A percentile compares a stretch with the other conserved stretches of the same genome.
Conservation (phyloP, 805 yeast genomes). For the Cyberlindnera euphorbiae region DNA sequence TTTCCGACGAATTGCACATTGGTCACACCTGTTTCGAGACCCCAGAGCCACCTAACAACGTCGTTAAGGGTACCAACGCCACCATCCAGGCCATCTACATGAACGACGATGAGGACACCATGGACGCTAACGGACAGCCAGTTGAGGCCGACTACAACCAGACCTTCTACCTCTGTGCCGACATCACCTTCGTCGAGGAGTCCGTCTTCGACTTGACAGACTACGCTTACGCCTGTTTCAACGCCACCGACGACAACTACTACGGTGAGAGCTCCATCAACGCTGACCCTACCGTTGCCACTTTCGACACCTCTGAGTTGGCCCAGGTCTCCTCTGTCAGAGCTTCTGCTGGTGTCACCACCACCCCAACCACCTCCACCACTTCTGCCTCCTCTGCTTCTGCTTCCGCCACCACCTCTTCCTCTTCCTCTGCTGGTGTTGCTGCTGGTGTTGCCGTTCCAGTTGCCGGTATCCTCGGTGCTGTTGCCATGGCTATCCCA, state of each 20-base stretch:
- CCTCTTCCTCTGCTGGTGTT: constrained; percentile 13
- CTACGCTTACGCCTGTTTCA: constrained; percentile 36
- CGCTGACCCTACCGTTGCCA: constrained; percentile 20
- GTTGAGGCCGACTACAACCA: constrained; percentile 33
- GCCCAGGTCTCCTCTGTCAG: constrained; percentile 16
- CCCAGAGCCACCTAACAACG: constrained; percentile 36
- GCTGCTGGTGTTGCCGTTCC: constrained; percentile 19
- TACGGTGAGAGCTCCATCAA: constrained; percentile 30
- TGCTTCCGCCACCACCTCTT: constrained; percentile 2
- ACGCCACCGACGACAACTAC: constrained; percentile 35
- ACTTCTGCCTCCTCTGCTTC: constrained; percentile 13
- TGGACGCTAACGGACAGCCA: constrained; percentile 27
- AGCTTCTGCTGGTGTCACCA: constrained; percentile 16
- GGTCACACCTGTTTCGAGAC: constrained; percentile 44
- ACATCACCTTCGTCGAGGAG: constrained; percentile 38
- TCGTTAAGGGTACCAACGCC: constrained; percentile 37
- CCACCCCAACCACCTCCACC: constrained; percentile 14
- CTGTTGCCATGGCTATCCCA: constrained; percentile 19
- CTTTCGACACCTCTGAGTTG: constrained; percentile 18
- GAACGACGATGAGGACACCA: constrained; percentile 28
- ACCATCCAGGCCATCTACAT: constrained; percentile 40
- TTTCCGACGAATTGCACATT: constrained; percentile 34
- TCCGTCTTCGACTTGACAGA: constrained; percentile 33
- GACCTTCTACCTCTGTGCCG: constrained; percentile 44
- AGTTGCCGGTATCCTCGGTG: constrained; percentile 21